A percentile compares a stretch with the other conserved stretches of the same genome.
These are phyloP conservation scores for Paraphoma sp. DNA, from an alignment of 2,329 filamentous ascomycete genomes.

Conservation along the genomic window DNA sequence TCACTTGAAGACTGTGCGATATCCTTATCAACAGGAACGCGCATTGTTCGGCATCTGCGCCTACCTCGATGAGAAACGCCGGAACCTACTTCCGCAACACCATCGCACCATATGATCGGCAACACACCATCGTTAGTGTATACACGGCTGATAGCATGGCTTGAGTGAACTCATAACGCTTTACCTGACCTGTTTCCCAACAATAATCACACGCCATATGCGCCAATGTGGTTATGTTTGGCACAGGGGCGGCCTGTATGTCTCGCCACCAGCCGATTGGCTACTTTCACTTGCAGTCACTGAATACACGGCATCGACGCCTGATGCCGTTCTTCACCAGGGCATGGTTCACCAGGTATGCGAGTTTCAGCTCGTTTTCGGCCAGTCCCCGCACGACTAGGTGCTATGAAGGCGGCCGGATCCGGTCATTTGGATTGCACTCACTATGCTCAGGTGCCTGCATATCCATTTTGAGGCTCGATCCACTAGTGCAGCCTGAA, in stretches of 20 bases:
- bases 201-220: neutral
- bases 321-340: neutral
- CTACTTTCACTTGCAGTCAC: neutral
- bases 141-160: too few relatives aligned
- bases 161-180: too few relatives aligned
- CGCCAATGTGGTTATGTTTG: neutral
- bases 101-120: neutral
- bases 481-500: constrained; percentile 31
- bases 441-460: constrained; percentile 9
- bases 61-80: neutral
- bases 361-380: constrained; percentile 18
- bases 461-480: constrained; percentile 8
- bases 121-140: too few relatives aligned
- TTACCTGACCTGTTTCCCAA: neutral
- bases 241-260: neutral
- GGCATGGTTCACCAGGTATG: neutral
- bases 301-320: neutral
- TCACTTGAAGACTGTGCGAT: too few relatives aligned
- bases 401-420: constrained; percentile 13
- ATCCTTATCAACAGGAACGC: too few relatives aligned
- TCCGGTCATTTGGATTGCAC: constrained; percentile 15
- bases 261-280: neutral
- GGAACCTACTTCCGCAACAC: neutral
- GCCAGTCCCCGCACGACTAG: constrained; percentile 21
- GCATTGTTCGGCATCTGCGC: too few relatives aligned